A percentile compares a stretch with the other conserved stretches of the same genome.
These are phyloP conservation scores for Coprinopsis marcescibilis DNA, from an alignment of 768 basidiomycete species.

Conservation along the genomic window DNA sequence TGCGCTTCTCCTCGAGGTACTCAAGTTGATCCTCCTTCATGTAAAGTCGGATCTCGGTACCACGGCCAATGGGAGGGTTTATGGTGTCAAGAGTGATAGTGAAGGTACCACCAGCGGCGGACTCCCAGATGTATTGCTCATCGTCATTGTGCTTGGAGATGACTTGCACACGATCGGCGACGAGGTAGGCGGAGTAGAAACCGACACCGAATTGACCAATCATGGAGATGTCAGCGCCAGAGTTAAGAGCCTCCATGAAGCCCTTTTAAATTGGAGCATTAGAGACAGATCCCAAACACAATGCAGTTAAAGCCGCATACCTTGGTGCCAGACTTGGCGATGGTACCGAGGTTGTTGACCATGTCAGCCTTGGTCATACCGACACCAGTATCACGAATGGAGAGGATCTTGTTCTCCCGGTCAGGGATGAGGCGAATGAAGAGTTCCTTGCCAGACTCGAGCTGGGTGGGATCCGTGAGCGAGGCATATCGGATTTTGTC, in stretches of 20 bases:
- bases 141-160: constrained; percentile 99
- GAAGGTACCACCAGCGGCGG: constrained; percentile 98
- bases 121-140: constrained; percentile 99
- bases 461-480: constrained; percentile 84
- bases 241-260: constrained; percentile 98
- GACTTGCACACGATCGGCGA: constrained; percentile 97
- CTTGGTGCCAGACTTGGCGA: constrained; percentile 93
- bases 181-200: constrained; percentile 99
- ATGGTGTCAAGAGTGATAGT: constrained; percentile 93
- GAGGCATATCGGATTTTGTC: constrained; percentile 99
- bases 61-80: constrained; percentile 89
- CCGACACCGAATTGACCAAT: constrained; percentile 99
- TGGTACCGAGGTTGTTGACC: constrained; percentile 98
- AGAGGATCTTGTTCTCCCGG: constrained; percentile 90
- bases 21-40: constrained; percentile 99
- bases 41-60: constrained; percentile 86
- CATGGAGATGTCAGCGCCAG: constrained; percentile 90
- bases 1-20: constrained; percentile 98
- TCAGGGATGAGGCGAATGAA: constrained; percentile 92
- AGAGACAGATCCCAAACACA: constrained; percentile 1
- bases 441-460: constrained; percentile 89
- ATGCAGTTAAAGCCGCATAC: constrained; percentile 31
- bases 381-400: constrained; percentile 92
- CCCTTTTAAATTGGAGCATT: constrained; percentile 50
- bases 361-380: constrained; percentile 99